These are phyloP conservation scores for Dictyostelium brefeldianum DNA, from an alignment of 78 protist genomes.

Conservation along the genomic window DNA sequence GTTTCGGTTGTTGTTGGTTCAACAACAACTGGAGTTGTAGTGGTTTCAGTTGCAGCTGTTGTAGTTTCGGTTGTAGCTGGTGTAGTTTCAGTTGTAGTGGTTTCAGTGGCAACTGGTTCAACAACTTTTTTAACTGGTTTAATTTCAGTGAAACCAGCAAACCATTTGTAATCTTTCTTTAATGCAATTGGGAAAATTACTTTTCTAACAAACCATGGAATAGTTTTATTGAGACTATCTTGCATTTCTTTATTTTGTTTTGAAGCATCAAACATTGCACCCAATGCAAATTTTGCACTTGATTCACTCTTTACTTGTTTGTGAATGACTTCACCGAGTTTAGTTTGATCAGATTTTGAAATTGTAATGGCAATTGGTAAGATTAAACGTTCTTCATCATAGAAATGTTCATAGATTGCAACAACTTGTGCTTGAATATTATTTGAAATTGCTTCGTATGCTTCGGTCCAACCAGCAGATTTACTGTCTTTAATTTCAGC, in stretches of 20 bases:
- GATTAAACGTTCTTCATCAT: constrained; percentile 45
- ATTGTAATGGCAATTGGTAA: constrained; percentile 24
- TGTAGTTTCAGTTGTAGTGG: not conserved
- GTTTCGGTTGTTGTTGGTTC: not conserved
- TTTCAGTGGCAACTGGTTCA: not conserved
- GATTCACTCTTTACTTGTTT: not conserved
- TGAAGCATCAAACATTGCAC: constrained; percentile 13
- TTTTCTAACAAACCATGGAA: constrained; percentile 62
- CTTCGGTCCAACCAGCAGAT: not conserved
- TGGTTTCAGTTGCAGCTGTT: not conserved
- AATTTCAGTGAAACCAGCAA: not conserved
- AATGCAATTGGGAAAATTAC: not conserved
- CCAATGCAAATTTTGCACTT: not conserved
- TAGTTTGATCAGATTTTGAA: constrained; percentile 30
- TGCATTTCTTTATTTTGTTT: constrained; percentile 4
- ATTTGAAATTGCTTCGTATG: not conserved
- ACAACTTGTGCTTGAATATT: not conserved
- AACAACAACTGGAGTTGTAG: not conserved
- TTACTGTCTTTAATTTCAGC: not conserved
- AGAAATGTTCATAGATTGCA: constrained; percentile 17
- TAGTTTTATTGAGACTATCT: constrained; percentile 5
- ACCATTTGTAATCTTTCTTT: constrained; percentile 43
- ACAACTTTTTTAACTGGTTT: not conserved
- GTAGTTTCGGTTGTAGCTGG: not conserved
- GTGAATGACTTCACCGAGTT: constrained; percentile 22